phyloP scores from a whole-genome alignment of 371 early-diverging fungal genomes.

The Polyrhizophydium stewartii region DNA sequence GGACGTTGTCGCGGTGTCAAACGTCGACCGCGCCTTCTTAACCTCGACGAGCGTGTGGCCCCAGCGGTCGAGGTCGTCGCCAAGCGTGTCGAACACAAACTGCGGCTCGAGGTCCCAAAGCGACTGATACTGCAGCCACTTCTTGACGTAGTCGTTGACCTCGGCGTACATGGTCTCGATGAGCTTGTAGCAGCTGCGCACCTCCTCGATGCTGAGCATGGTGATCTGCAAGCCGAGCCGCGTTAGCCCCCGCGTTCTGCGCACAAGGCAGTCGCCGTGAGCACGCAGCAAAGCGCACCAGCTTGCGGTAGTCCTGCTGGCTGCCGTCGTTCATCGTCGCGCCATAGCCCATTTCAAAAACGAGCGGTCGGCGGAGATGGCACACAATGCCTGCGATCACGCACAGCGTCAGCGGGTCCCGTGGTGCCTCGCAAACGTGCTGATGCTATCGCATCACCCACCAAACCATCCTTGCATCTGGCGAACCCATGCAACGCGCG shows the following conservation, averaged over 20 bases:
- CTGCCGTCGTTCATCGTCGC: neutral
- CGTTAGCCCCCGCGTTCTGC: neutral
- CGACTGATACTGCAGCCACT: constrained; percentile 97
- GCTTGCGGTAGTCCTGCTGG: constrained; percentile 13
- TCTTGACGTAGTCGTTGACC: constrained; percentile 80
- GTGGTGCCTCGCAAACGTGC: no score
- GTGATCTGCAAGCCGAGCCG: constrained; percentile 17
- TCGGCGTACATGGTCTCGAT: constrained; percentile 77
- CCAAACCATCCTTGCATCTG: constrained; percentile 90
- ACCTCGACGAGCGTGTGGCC: constrained; percentile 91
- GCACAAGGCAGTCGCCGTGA: neutral
- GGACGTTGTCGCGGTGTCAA: constrained; percentile 91
- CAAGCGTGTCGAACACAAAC: constrained; percentile 76
- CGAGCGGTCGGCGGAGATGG: constrained; percentile 18
- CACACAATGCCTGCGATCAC: constrained; percentile 35
- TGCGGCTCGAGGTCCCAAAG: constrained; percentile 94
- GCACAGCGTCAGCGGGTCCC: no score
- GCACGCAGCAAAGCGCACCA: constrained; percentile 10
- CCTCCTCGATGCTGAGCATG: constrained; percentile 9
- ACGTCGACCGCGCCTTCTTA: constrained; percentile 88
- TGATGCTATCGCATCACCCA: neutral
- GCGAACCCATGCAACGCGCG: constrained; percentile 81
- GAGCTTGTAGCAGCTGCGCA: constrained; percentile 65
- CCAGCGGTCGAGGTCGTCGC: constrained; percentile 90
- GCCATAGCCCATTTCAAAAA: constrained; percentile 3